A percentile compares a stretch with the other conserved stretches of the same genome.
Evolutionary conservation across 2,329 filamentous ascomycete species (phyloP).

Genomic region (Chaetomium globosum): DNA sequence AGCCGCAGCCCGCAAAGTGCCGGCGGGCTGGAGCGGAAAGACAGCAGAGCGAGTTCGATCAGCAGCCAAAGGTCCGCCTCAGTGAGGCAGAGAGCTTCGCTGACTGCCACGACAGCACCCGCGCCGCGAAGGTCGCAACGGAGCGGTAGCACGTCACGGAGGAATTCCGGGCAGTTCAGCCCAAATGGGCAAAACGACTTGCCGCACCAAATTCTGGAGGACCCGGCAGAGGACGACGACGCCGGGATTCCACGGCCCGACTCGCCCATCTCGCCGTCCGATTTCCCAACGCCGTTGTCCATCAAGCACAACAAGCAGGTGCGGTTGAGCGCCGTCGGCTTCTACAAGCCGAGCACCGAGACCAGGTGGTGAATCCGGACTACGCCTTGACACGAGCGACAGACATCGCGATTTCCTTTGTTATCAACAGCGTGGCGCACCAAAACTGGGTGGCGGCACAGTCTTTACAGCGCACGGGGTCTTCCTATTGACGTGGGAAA

Average conservation of each 20-base stretch:
- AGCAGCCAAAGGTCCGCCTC: conserved; percentile 23
- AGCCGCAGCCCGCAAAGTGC: background rate
- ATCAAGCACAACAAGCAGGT: conserved; percentile 43
- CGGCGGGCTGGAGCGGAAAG: conserved; percentile 23
- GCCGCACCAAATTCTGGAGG: conserved; percentile 31
- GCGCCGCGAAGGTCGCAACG: conserved; percentile 20
- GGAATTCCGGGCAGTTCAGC: conserved; percentile 24
- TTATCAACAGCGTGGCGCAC: conserved; percentile 15
- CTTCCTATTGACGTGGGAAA: conserved; percentile 2
- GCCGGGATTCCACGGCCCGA: conserved; percentile 40
- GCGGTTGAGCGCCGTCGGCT: conserved; percentile 45
- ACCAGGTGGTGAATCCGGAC: conserved; percentile 37
- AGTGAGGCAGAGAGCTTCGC: conserved; percentile 18
- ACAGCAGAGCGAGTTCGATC: conserved; percentile 27
- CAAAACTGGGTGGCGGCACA: conserved; percentile 7
- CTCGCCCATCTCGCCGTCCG: conserved; percentile 39
- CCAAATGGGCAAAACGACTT: conserved; percentile 28
- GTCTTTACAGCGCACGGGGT: background rate
- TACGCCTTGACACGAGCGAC: conserved; percentile 11
- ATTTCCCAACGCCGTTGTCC: conserved; percentile 33
- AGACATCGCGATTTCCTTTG: conserved; percentile 21
- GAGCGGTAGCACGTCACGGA: conserved; percentile 18
- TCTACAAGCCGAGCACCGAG: conserved; percentile 36
- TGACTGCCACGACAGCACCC: conserved; percentile 19
- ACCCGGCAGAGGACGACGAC: conserved; percentile 32